Conservation (phyloP, 768 basidiomycete genomes). For the Terana coerulea region DNA sequence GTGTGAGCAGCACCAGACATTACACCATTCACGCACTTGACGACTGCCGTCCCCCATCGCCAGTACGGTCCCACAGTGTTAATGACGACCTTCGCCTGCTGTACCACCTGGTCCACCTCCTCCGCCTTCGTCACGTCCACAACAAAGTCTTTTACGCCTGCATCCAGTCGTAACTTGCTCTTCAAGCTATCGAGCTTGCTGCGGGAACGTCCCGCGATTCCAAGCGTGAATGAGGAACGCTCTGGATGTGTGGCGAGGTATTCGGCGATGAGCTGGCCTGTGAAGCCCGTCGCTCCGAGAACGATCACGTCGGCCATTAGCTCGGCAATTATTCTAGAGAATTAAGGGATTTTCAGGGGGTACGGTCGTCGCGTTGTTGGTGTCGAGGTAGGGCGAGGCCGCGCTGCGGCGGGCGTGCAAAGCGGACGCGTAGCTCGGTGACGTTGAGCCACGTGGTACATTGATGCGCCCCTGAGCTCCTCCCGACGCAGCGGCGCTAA, state of each 20-base stretch:
- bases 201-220: conserved; percentile 65
- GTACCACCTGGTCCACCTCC: conserved; percentile 56
- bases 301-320: conserved; percentile 58
- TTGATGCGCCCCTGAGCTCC: too few relatives aligned
- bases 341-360: too few relatives aligned
- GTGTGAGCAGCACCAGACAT: background rate
- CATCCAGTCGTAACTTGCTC: conserved; percentile 41
- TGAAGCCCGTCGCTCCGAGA: conserved; percentile 71
- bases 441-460: too few relatives aligned
- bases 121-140: conserved; percentile 56
- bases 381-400: too few relatives aligned
- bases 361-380: too few relatives aligned
- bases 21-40: conserved; percentile 39
- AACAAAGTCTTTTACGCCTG: conserved; percentile 39
- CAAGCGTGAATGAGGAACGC: conserved; percentile 55
- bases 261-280: conserved; percentile 61
- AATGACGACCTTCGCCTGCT: conserved; percentile 61
- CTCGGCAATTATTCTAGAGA: too few relatives aligned
- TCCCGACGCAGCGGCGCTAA: too few relatives aligned
- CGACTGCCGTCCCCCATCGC: conserved; percentile 69
- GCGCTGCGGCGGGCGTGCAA: too few relatives aligned
- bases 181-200: conserved; percentile 54
- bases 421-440: too few relatives aligned
- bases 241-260: conserved; percentile 69
- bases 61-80: conserved; percentile 77